These are phyloP conservation scores for Backusella luteola DNA, from an alignment of 192 early-diverging fungal genomes.

Conservation along the genomic window DNA sequence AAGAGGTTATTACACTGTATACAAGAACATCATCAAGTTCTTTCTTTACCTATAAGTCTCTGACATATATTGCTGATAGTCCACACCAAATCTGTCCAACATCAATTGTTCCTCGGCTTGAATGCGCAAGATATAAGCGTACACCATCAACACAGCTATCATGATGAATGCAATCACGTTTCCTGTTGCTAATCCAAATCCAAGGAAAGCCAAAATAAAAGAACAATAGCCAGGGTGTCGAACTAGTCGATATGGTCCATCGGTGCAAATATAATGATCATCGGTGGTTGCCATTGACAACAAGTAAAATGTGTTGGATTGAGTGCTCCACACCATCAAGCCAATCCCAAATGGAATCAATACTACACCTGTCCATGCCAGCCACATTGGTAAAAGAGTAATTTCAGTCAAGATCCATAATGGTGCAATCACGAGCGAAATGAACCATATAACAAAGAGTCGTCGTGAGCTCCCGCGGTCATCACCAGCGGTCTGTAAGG, in stretches of 20 bases:
- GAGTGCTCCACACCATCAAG: conserved; percentile 26
- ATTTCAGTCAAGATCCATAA: background rate
- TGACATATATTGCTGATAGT: conserved; percentile 41
- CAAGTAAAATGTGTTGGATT: conserved; percentile 33
- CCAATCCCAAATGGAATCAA: conserved; percentile 22
- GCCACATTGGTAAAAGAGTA: background rate
- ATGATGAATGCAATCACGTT: conserved; percentile 24
- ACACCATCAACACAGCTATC: conserved; percentile 9
- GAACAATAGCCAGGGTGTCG: conserved; percentile 40
- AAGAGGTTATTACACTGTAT: background rate
- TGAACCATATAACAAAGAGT: conserved; percentile 8
- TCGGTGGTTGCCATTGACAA: conserved; percentile 26
- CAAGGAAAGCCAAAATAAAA: conserved; percentile 29
- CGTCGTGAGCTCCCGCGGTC: conserved; percentile 25
- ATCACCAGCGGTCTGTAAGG: conserved; percentile 25
- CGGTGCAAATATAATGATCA: conserved; percentile 32
- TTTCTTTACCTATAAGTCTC: conserved; percentile 28
- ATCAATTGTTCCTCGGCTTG: conserved; percentile 35
- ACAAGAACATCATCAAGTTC: background rate
- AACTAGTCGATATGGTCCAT: conserved; percentile 35
- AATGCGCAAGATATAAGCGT: conserved; percentile 30
- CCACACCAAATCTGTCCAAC: conserved; percentile 36
- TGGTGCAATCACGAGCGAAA: conserved; percentile 7
- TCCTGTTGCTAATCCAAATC: conserved; percentile 29
- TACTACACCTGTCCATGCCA: conserved; percentile 32